Evolutionary conservation across 1,284 basidiomycete genomes (phyloP), one percentile per base, ranked within the genome.

Genomic region (Tremellales sp.): DNA sequence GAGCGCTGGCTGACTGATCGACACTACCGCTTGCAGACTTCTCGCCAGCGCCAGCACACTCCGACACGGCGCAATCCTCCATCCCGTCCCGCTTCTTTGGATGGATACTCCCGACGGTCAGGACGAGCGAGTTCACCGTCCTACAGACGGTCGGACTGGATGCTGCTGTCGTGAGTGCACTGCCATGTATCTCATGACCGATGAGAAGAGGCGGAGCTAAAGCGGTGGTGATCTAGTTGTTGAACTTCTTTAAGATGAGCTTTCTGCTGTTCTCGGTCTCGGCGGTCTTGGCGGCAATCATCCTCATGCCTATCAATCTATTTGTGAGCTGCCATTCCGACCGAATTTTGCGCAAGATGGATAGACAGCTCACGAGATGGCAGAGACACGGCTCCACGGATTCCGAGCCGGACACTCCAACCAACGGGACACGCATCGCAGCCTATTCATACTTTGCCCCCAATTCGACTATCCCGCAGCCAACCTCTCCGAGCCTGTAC

Each of bases 141-240:
- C 77, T 97, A 0, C 93, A 97, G 67, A 93, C 94, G 33, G 93
- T 97, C 10, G 94, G 94, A 0, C 74, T 98, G 40, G 94, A 98
- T 72, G 94, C 92, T 32, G 91, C 91, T 5, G 91, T 97, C 59
- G 89, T 84, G 57, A 53, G 78, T 72, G 68, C 18, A 13, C 16
- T 3, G 27, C 19, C 13, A 21, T 37, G 26, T 14, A 3, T 24
- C 24, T 4, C 22, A 25, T 22, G 9, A 18, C n/a, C 9, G 16
- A 28, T 24, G 19, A 25, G 41, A 35, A 25, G 33, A 8, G 29
- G 21, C 24, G 16, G 14, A 31, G 10, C 22, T n/a, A 6, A 3
- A 10, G 16, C n/a, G 7, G 28, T 3, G 16, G 14, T 6, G 21
- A 22, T 14, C 2, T 45, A 93, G 89, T 78, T 97, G 4, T 80